Conservation (phyloP, 2,329 filamentous ascomycete genomes). For the Colletotrichum sp. region DNA sequence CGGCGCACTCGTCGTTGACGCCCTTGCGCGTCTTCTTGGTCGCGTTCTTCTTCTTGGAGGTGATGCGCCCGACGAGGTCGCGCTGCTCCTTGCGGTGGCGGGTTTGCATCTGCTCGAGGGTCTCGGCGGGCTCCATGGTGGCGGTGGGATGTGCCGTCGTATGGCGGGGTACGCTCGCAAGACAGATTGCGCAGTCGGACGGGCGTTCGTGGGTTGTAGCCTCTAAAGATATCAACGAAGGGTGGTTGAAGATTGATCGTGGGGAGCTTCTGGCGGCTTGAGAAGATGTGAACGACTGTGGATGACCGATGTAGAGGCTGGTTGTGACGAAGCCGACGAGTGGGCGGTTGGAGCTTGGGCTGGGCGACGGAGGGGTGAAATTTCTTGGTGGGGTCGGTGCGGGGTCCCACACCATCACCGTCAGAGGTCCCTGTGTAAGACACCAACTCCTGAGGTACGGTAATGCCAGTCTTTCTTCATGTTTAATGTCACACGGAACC, state of each 20-base stretch:
- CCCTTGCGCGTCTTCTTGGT: constrained; percentile 85
- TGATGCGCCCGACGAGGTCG: constrained; percentile 84
- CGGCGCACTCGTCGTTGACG: constrained; percentile 77
- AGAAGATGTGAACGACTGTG: not conserved
- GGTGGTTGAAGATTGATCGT: rapidly evolving
- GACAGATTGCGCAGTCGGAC: not conserved
- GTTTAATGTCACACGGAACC: not conserved
- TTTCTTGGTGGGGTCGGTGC: constrained; percentile 17
- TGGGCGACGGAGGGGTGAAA: constrained; percentile 9
- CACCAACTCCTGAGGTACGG: not conserved
- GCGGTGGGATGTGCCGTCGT: not conserved
- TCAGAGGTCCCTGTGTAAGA: not conserved
- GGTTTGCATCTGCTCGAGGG: constrained; percentile 77
- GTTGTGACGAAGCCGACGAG: not conserved
- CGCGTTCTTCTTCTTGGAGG: constrained; percentile 95
- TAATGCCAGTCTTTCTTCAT: not conserved
- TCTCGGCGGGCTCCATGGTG: constrained; percentile 42
- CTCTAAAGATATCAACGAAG: not conserved
- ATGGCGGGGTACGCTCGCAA: rapidly evolving
- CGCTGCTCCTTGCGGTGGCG: constrained; percentile 88
- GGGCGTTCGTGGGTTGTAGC: not conserved
- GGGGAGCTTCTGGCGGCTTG: not conserved
- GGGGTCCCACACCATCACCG: not conserved
- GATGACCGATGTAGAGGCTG: not conserved
- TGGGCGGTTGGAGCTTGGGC: not conserved